Evolutionary conservation across 2,329 filamentous ascomycete genomes (phyloP), one percentile per base, ranked within the genome.

Genomic region (Penicillium sp.): DNA sequence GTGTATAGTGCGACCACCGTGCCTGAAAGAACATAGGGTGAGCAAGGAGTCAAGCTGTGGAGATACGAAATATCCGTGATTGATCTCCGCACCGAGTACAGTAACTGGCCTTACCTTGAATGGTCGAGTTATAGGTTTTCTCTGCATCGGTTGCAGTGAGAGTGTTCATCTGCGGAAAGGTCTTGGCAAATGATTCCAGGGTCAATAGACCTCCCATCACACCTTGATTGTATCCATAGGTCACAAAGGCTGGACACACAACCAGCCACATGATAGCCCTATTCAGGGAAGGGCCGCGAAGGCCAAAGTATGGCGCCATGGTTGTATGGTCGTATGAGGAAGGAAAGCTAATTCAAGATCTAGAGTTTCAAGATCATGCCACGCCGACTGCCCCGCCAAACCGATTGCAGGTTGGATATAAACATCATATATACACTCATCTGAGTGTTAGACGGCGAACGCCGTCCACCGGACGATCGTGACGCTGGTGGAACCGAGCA

Each of bases 171-270:
- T 75, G 62, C 2, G 79, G 79, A 58, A 82, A 82, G 32, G 72
- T 72, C 37, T 72, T 64, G 4, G 82, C 73, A 64, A 88, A 89
- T 13, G 79, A 77, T 52, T 80, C 72, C 64, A 91, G 80, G 2
- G 87, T 89, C 46, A 92, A 74, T 31, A 81, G 64, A 16, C 79
- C 79, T n/a, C 79, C 79, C 15, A 76, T 70, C 38, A 77, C 77
- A 38, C 77, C 75, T 59, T 80, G 76, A 60, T 82, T 81, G 72
- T 81, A 82, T 38, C 80, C 79, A 61, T 79, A 80, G 46, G 78
- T 70, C 55, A 80, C 71, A 31, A 67, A 68, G 2, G 65, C 59
- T 13, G 65, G 65, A n/a, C 60, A 60, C 10, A 68, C 65, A 35
- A 68, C 64, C 42, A 68, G 54, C 53, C 62, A 53, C 40, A 68